A percentile compares a stretch with the other conserved stretches of the same genome.
Evolutionary conservation across 83 land plant species (phyloP).

Genomic region (Diphasiastrum complanatum): DNA sequence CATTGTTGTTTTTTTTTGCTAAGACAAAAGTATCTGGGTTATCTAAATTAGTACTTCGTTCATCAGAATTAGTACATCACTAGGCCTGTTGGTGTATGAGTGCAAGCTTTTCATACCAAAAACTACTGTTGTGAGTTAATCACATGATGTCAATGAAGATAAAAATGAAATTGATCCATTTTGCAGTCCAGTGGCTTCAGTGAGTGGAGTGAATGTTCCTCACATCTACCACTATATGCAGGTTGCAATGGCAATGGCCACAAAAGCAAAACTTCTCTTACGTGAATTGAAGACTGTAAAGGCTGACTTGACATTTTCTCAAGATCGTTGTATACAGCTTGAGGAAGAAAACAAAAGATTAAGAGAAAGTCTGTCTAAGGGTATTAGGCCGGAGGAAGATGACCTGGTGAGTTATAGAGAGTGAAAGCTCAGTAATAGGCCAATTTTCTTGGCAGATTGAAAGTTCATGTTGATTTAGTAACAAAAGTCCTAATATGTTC

Average conservation of each 20-base stretch:
- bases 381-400: conserved; percentile 66
- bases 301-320: conserved; percentile 73
- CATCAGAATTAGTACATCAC: no score
- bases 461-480: no score
- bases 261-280: conserved; percentile 75
- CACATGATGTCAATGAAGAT: not conserved
- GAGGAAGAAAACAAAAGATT: conserved; percentile 77
- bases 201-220: no score
- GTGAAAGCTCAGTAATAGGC: no score
- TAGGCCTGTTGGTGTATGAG: no score
- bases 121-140: no score
- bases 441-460: no score
- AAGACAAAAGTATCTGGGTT: no score
- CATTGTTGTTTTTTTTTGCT: no score
- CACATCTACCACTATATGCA: no score
- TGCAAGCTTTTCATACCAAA: no score
- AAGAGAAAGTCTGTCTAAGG: conserved; percentile 56
- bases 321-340: conserved; percentile 72
- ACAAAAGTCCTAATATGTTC: not conserved
- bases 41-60: no score
- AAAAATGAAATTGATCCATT: not conserved
- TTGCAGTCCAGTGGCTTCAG: not conserved
- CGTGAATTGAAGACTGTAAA: conserved; percentile 78
- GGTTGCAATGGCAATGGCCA: conserved; percentile 87
- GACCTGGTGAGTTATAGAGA: conserved; percentile 66